phyloP scores from a whole-genome alignment of 257 asterid species.

The Solanum arcanum region DNA sequence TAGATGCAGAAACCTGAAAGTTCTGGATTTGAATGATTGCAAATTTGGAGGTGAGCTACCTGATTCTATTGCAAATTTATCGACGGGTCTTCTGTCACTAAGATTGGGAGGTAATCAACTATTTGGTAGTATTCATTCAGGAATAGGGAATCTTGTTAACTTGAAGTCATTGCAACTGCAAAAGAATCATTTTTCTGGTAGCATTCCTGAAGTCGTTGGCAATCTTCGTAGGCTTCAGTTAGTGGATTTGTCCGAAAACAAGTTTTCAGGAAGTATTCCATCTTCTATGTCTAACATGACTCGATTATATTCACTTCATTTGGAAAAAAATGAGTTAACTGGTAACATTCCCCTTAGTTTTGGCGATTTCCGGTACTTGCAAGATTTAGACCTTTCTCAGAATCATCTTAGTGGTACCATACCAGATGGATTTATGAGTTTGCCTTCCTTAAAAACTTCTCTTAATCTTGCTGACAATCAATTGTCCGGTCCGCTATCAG shows the following conservation, averaged over 20 bases:
- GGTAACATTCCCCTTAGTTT: slow-evolving; percentile 5
- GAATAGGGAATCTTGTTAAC: not conserved
- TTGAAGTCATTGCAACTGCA: not conserved
- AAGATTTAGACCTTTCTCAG: slow-evolving; percentile 2
- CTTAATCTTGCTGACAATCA: slow-evolving; percentile 6
- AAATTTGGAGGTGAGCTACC: not conserved
- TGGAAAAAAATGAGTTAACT: not conserved
- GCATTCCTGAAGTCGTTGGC: not conserved
- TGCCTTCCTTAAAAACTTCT: not conserved
- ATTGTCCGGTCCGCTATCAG: slow-evolving; percentile 3
- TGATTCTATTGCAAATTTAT: not conserved
- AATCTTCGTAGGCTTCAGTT: slow-evolving; percentile 5
- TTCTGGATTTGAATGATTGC: not conserved
- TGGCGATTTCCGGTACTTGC: not conserved
- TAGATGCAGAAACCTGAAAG: not conserved
- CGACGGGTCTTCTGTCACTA: not conserved
- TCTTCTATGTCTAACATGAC: not conserved
- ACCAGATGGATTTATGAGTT: not conserved
- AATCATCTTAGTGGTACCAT: slow-evolving; percentile 15
- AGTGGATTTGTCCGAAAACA: not conserved
- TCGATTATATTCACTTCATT: not conserved
- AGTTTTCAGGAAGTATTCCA: slow-evolving; percentile 1
- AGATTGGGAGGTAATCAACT: not conserved
- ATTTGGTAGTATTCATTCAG: not conserved
- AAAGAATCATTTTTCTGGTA: not conserved